phyloP scores from a whole-genome alignment of 352 stramenopile species.

The Globisporangium paroecandrum region DNA sequence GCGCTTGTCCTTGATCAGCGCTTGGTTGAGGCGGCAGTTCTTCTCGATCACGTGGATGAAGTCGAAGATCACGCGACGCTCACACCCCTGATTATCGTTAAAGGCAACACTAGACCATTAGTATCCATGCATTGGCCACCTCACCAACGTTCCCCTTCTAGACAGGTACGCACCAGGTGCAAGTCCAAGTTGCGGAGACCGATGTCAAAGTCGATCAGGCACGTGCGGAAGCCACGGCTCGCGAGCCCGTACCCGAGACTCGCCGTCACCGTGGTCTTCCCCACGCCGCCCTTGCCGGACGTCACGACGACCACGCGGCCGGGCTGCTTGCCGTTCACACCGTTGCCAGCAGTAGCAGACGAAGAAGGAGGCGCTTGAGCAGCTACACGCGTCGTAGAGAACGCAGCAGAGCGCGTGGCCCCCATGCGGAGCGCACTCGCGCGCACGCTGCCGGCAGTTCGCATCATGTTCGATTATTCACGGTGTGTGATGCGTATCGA shows the following conservation, averaged over 20 bases:
- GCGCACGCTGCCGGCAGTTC: conserved; percentile 1
- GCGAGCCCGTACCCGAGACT: conserved; percentile 84
- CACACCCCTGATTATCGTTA: conserved; percentile 45
- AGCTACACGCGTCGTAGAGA: conserved; percentile 8
- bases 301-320: conserved; percentile 89
- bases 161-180: conserved; percentile 49
- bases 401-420: not conserved
- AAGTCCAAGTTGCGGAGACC: conserved; percentile 91
- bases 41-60: conserved; percentile 93
- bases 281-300: conserved; percentile 91
- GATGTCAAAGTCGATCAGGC: conserved; percentile 94
- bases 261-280: conserved; percentile 91
- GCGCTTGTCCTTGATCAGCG: conserved; percentile 90
- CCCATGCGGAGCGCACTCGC: not conserved
- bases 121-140: not conserved
- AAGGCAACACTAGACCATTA: not conserved
- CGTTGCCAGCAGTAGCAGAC: not conserved
- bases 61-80: conserved; percentile 93
- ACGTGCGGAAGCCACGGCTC: conserved; percentile 81
- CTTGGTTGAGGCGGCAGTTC: conserved; percentile 87
- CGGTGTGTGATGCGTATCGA: not conserved
- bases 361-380: not conserved
- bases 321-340: not conserved
- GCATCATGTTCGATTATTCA: conserved; percentile 7
- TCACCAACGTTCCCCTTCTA: not conserved